Evolutionary conservation across 768 basidiomycete species (phyloP).

Genomic region (Suillus variegatus): DNA sequence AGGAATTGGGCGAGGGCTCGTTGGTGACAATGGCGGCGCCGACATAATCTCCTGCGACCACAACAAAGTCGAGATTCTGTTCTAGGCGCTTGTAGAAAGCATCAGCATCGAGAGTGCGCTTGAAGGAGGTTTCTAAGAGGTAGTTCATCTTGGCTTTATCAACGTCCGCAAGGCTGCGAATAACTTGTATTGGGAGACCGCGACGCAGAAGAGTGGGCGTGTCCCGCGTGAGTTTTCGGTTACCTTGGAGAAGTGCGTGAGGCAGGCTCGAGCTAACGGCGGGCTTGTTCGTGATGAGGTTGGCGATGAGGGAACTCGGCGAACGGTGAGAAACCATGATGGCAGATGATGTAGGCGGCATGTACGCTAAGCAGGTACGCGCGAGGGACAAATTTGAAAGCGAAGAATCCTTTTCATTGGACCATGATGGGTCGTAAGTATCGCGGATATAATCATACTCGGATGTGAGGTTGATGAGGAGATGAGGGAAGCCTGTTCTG

Average conservation of each 20-base stretch:
- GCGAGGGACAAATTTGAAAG: conserved; percentile 85
- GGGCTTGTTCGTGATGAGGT: conserved; percentile 97
- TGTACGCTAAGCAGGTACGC: conserved; percentile 82
- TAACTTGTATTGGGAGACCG: conserved; percentile 83
- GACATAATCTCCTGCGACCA: conserved; percentile 93
- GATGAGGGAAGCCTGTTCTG: conserved; percentile 90
- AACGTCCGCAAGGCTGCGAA: conserved; percentile 68
- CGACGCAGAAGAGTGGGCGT: conserved; percentile 93
- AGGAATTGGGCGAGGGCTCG: conserved; percentile 40
- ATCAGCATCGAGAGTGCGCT: conserved; percentile 64
- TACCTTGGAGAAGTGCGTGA: conserved; percentile 87
- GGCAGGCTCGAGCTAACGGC: conserved; percentile 94
- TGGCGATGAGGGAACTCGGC: conserved; percentile 91
- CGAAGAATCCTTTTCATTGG: conserved; percentile 75
- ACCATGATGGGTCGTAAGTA: conserved; percentile 83
- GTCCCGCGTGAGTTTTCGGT: conserved; percentile 81
- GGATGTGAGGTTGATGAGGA: conserved; percentile 90
- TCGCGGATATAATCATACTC: conserved; percentile 84
- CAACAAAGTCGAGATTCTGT: conserved; percentile 81
- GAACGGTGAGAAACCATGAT: conserved; percentile 98
- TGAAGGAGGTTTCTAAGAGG: conserved; percentile 90
- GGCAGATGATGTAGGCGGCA: conserved; percentile 93
- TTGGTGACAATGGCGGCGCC: conserved; percentile 94
- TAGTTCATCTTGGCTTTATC: conserved; percentile 73
- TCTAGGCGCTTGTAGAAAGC: conserved; percentile 82